A percentile compares a stretch with the other conserved stretches of the same genome.
phyloP scores from a whole-genome alignment of 176 grass and related monocot genomes.

The Triticum timopheevii region DNA sequence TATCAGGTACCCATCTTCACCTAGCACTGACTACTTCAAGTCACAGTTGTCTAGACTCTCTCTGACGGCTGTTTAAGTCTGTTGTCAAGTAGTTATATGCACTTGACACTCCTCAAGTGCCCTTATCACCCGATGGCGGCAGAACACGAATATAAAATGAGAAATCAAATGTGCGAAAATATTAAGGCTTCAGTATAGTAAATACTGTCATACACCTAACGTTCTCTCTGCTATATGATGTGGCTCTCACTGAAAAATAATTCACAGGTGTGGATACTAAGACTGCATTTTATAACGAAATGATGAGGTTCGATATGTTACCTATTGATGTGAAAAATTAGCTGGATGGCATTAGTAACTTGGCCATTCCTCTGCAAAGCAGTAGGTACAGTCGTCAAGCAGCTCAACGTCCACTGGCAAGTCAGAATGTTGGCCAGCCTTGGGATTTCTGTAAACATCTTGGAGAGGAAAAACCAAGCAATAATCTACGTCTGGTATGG shows the following conservation, averaged over 20 bases:
- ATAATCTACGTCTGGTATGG: conserved; percentile 49
- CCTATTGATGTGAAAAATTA: conserved; percentile 34
- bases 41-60: not conserved
- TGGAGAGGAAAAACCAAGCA: conserved; percentile 46
- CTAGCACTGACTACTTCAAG: not conserved
- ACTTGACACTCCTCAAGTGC: not conserved
- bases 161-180: conserved; percentile 9
- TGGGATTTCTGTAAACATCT: conserved; percentile 47
- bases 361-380: conserved; percentile 39
- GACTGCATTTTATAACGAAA: conserved; percentile 22
- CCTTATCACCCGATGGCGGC: conserved; percentile 21
- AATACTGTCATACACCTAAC: conserved; percentile 3
- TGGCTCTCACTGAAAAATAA: conserved; percentile 12
- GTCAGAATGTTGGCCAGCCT: conserved; percentile 43
- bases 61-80: not conserved
- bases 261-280: not conserved
- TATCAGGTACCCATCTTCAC: not conserved
- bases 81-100: not conserved
- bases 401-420: conserved; percentile 47
- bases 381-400: conserved; percentile 48
- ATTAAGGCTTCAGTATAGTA: not conserved
- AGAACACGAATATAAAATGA: conserved; percentile 13
- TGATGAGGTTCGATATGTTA: conserved; percentile 1
- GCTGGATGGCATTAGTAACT: conserved; percentile 22
- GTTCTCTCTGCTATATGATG: not conserved